phyloP scores from a whole-genome alignment of 2,329 filamentous ascomycete species.

The Hypoxylon sp. region DNA sequence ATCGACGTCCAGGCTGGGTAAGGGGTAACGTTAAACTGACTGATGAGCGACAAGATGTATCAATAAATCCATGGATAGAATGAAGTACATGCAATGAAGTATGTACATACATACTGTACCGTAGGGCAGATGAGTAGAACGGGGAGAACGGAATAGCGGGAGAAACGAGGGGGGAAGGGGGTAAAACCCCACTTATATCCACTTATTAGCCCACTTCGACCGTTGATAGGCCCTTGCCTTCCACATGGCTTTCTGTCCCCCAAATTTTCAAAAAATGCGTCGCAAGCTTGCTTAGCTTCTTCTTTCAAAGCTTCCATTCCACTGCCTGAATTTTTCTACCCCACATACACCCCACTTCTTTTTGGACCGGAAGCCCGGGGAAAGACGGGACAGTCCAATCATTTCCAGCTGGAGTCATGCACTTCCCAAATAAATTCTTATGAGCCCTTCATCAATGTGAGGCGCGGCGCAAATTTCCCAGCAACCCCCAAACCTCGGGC shows the following conservation, averaged over 20 bases:
- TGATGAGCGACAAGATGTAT: conserved; percentile 1
- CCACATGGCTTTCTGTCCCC: conserved; percentile 41
- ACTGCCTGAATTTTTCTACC: conserved; percentile 45
- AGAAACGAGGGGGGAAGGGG: conserved; percentile 7
- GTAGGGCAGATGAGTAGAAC: conserved; percentile 15
- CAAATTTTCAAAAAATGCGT: conserved; percentile 13
- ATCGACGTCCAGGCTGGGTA: conserved; percentile 42
- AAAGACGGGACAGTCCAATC: conserved; percentile 42
- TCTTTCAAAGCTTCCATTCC: conserved; percentile 45
- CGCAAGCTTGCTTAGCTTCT: conserved; percentile 26
- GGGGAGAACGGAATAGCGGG: conserved; percentile 26
- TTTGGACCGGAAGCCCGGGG: conserved; percentile 38
- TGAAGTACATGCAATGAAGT: background rate
- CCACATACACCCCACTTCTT: conserved; percentile 38
- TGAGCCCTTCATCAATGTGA: conserved; percentile 41
- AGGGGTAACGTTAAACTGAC: conserved; percentile 33
- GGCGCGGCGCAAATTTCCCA: conserved; percentile 39
- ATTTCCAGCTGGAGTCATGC: conserved; percentile 30
- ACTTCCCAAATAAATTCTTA: conserved; percentile 37
- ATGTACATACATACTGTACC: too few relatives aligned
- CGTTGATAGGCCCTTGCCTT: conserved; percentile 37
- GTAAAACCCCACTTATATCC: conserved; percentile 6
- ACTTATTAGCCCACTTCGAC: conserved; percentile 18
- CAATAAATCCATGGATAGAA: background rate
- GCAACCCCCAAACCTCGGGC: conserved; percentile 34